Conservation (phyloP, 129 eudicot species). For the Centrapalus pauciflorus region DNA sequence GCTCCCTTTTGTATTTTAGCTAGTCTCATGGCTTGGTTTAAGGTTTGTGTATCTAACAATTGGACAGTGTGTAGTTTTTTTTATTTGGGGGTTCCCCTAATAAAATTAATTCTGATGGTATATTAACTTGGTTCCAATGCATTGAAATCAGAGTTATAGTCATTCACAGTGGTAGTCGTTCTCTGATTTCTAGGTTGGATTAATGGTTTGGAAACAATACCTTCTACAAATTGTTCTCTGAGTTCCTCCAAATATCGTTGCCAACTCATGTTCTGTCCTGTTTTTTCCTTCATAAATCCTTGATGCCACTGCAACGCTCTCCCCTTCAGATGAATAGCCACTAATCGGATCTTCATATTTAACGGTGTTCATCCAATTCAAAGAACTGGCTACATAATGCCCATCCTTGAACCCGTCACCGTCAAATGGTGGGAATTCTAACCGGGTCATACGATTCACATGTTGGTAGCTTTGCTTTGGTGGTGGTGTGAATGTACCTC, state of each 20-base stretch:
- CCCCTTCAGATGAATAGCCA: no score
- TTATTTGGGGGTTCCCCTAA: neutral
- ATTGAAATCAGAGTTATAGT: neutral
- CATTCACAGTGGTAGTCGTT: neutral
- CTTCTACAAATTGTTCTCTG: neutral
- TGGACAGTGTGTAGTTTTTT: neutral
- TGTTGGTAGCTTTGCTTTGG: no score
- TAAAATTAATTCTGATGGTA: neutral
- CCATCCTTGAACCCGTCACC: no score
- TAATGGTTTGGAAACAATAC: neutral
- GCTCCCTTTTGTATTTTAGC: neutral
- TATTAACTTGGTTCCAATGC: neutral
- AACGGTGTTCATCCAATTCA: no score
- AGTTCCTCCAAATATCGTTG: neutral
- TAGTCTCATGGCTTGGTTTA: neutral
- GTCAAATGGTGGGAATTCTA: no score
- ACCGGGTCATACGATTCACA: no score
- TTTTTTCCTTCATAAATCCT: no score
- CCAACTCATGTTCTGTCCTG: no score
- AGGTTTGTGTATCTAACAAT: neutral
- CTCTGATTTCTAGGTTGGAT: neutral
- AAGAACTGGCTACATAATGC: no score
- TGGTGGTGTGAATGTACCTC: no score
- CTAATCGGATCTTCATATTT: no score
- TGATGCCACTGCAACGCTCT: no score